Evolutionary conservation across 78 protist genomes (phyloP).

Genomic region (Planoprotostelium fungivorum): DNA sequence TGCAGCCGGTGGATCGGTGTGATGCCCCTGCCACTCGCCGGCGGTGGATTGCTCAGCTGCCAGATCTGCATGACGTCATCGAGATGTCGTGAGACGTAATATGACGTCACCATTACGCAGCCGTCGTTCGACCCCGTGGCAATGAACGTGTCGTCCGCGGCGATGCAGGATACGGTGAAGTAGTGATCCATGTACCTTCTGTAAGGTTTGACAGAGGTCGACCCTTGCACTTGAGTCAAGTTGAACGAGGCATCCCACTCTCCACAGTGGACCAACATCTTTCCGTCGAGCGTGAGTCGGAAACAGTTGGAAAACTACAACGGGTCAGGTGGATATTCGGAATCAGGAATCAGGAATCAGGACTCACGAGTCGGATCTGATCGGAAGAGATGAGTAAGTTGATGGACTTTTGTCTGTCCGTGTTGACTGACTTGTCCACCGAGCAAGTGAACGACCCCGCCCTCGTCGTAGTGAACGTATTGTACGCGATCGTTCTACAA

Average conservation of each 20-base stretch:
- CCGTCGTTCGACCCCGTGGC: background rate
- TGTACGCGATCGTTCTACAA: background rate
- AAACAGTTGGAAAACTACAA: slow-evolving; percentile 26
- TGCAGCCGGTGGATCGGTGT: background rate
- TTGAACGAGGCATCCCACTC: slow-evolving; percentile 29
- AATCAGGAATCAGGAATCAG: background rate
- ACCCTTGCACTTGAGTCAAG: background rate
- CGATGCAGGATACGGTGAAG: background rate
- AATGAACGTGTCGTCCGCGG: background rate
- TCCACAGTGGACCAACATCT: slow-evolving; percentile 38
- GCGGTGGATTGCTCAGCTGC: background rate
- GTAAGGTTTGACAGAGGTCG: background rate
- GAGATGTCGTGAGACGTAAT: background rate
- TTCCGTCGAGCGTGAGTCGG: slow-evolving; percentile 48
- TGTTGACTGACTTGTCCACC: background rate
- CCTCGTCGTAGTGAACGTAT: background rate
- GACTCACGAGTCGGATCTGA: background rate
- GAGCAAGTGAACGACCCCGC: background rate
- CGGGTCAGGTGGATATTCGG: background rate
- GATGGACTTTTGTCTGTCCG: background rate
- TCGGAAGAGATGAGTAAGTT: background rate
- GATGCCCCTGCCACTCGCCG: background rate
- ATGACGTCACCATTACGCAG: background rate
- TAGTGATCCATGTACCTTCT: background rate
- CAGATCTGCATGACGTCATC: background rate